Percentiles rank a stretch among this genome's conserved stretches.
Evolutionary conservation across 805 yeast species (phyloP).

Genomic region (Dipodascopsis uninucleata): DNA sequence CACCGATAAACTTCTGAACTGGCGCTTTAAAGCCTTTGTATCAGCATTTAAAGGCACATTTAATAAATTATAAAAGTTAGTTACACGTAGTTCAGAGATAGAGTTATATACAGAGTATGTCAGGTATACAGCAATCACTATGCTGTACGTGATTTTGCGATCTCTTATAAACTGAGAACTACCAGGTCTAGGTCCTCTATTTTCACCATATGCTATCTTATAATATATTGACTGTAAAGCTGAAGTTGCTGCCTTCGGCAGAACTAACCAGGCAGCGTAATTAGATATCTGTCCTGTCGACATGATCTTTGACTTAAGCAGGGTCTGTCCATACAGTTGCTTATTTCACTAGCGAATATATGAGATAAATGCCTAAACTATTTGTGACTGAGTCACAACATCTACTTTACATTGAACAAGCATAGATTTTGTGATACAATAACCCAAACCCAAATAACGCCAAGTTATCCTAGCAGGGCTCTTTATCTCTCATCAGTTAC

Average conservation of each 20-base stretch:
- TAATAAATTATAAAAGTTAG: slow-evolving; percentile 29
- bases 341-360: no score
- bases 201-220: slow-evolving; percentile 6
- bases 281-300: slow-evolving; percentile 1
- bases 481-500: no score
- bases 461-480: no score
- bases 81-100: slow-evolving; percentile 22
- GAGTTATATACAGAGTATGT: slow-evolving; percentile 28
- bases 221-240: slow-evolving; percentile 28
- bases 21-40: slow-evolving; percentile 22
- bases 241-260: slow-evolving; percentile 28
- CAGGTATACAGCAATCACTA: slow-evolving; percentile 27
- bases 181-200: slow-evolving; percentile 9
- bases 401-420: no score
- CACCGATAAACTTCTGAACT: slow-evolving; percentile 30
- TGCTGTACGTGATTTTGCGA: slow-evolving; percentile 14
- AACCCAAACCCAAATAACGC: no score
- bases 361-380: no score
- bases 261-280: slow-evolving; percentile 26
- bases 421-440: no score
- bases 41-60: slow-evolving; percentile 27
- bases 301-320: no score
- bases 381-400: no score
- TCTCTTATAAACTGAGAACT: slow-evolving; percentile 13
- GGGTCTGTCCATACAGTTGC: no score